Evolutionary conservation across 1,284 basidiomycete species (phyloP), one percentile per base, ranked within the genome.

Genomic region (Trichosporon coremiiforme): DNA sequence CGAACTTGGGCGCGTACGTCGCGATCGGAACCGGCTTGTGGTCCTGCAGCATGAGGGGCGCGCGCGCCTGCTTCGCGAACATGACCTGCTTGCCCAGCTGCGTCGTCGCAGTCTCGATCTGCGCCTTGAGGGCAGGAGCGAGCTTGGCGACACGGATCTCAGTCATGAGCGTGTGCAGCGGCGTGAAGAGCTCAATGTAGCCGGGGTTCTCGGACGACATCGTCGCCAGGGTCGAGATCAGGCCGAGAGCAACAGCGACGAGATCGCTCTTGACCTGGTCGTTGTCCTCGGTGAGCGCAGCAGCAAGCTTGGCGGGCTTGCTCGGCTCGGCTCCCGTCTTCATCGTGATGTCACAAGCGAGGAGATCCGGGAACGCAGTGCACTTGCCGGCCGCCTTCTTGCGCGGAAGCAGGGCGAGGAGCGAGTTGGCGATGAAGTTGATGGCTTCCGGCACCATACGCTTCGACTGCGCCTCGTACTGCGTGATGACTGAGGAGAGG

Each of bases 1-100:
- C 95, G 84, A 99, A 99, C 81, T 95, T 95, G 79, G 97, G 97
- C 31, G 94, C 87, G 80, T 93, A 95, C 0, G 94, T 89, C 4
- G 94, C 89, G 76, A 99, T 97, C 7, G 97, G 93, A 66, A 99
- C 95, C 2, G 95, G 94, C 80, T 96, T 97, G 86, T 99, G 97
- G 2, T 91, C 88, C 85, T 99, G 97, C 35, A 99, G 87, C 12
- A 86, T 86, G 47, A 99, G 89, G 0, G 95, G 94, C 67, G 86
- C 87, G 45, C 96, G 91, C 0, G 88, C 86, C 78, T 90, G 87
- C 4, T 82, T 84, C 0, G 94, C 86, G 78, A 95, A 91, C 74
- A 89, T 90, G 70, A 97, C 85, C 66, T 93, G 85, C 29, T 90
- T 88, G 35, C 80, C 78, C 17, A 91, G 80, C 20, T 85, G 87